Base-by-base conservation (phyloP, 257 asterid species). In the Penstemon newberryi region DNA sequence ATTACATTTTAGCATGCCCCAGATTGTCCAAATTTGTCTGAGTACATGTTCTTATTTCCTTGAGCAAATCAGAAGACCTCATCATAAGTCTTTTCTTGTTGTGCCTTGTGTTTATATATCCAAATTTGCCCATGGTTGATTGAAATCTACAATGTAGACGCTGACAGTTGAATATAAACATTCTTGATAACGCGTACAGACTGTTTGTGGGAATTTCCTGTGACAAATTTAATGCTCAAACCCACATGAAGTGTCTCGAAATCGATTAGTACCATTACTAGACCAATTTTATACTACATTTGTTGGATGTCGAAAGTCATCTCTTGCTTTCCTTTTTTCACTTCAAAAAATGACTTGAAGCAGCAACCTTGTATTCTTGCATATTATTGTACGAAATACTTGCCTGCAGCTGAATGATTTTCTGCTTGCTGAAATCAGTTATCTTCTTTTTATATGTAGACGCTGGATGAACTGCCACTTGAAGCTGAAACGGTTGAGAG, bases 391-490 rank as follows among this genome's bases (percentile, higher is more conserved):
- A 25, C 33, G 33, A 25, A 25, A 25, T 25, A 25, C 33, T 25
- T 25, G 1, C 33, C 33, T 25, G 33, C 33, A 25, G 33, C 33
- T 25, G 33, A 25, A 25, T 25, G 33, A 25, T 25, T 25, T 25
- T 25, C 33, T 25, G 33, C 33, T 25, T 25, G 33, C 33, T 25
- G 33, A 25, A 25, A 25, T 25, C 33, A 25, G 33, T 25, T 25
- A 7, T 46, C 3, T 56, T 73, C 33, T 36, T 61, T 56, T 37
- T 5, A 40, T 25, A 25, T 69, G 46, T 73, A 90, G 97, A 87
- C 96, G 25, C 57, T 92, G 91, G 98, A 92, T 63, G 98, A 92
- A 73, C 82, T 92, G 63, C 98, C 98, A 13, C 95, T 89, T 39
- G 98, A 92, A 73, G 92, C 98, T 18, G 96, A 92, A 57, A 60